Base-by-base conservation (phyloP, 2,329 filamentous ascomycete genomes). In the Escovopsis sp. region DNA sequence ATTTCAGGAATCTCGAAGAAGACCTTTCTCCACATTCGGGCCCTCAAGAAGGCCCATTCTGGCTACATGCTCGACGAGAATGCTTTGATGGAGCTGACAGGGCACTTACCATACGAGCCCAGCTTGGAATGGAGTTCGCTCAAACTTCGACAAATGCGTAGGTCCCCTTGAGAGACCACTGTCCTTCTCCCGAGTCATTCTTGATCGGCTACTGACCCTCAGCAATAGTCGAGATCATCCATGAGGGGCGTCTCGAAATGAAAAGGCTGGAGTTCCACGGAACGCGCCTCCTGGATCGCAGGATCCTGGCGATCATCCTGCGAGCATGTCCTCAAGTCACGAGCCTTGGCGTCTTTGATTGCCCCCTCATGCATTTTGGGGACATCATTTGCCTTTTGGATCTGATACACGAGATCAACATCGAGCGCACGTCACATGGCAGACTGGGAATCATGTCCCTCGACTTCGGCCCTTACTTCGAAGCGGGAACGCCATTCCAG, bases 281-380 rank as follows among this genome's bases (percentile, higher is more conserved):
- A 16, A 48, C 43, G 0, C 50, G 52, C 0, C 40, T 54, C 2
- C 37, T 60, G 5, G 57, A 60, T 15, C 43, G 54, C 14, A 45
- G 55, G 2, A 26, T 57, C 2, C 35, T 60, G 0, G 54, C 57
- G 2, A 41, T 58, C n/a, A 49, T 60, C 12, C 38, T 59, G 1
- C 48, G 54, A 6, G 45, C 46, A 1, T 55, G 51, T 25, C 53
- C 50, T 0, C 36, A 51, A 2, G 41, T 59, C 8, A 46, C 42
- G 4, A 54, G 51, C 46, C 2, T 60, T 12, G 56, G 57, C 2
- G 43, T 60, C 2, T 60, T 60, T 35, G 47, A 55, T 33, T 60
- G 57, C 18, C 55, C 54, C 0, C 38, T 59, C 2, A 41, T 60
- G 4, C 52, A 58, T 19, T 46, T 57, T n/a, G 57, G 54, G 9